Conservation (phyloP, 2,329 filamentous ascomycete genomes). For the Ophiostoma novo-ulmi region DNA sequence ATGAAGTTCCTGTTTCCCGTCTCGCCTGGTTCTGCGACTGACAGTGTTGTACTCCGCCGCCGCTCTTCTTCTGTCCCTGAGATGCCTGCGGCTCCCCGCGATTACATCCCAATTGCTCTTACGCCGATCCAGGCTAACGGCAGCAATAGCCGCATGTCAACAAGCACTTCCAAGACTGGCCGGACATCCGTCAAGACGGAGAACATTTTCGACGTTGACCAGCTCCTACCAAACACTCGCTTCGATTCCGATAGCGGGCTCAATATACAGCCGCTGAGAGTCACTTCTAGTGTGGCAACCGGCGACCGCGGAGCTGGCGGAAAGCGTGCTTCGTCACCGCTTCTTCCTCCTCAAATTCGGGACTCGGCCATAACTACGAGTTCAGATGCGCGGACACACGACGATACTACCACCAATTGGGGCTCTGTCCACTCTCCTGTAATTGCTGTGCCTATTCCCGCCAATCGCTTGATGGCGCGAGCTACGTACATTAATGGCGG, state of each 20-base stretch:
- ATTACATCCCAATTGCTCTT: slow-evolving; percentile 30
- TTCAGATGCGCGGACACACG: slow-evolving; percentile 35
- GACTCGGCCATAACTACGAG: slow-evolving; percentile 36
- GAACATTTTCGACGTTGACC: slow-evolving; percentile 39
- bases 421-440: slow-evolving; percentile 49
- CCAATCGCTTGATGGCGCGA: slow-evolving; percentile 39
- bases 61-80: slow-evolving; percentile 42
- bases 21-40: slow-evolving; percentile 30
- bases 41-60: slow-evolving; percentile 29
- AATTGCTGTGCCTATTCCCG: slow-evolving; percentile 41
- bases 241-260: neutral
- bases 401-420: slow-evolving; percentile 45
- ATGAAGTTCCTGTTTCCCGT: slow-evolving; percentile 48
- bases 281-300: slow-evolving; percentile 12
- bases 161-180: slow-evolving; percentile 37
- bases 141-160: slow-evolving; percentile 30
- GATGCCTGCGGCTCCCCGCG: slow-evolving; percentile 38
- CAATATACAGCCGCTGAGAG: slow-evolving; percentile 25
- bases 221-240: neutral
- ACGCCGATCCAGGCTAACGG: slow-evolving; percentile 28
- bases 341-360: slow-evolving; percentile 36
- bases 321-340: slow-evolving; percentile 47
- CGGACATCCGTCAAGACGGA: slow-evolving; percentile 38
- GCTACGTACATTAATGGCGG: slow-evolving; percentile 37
- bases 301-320: slow-evolving; percentile 27